Conservation (phyloP, 306 rosid species). For the Trichosanthes truncata region DNA sequence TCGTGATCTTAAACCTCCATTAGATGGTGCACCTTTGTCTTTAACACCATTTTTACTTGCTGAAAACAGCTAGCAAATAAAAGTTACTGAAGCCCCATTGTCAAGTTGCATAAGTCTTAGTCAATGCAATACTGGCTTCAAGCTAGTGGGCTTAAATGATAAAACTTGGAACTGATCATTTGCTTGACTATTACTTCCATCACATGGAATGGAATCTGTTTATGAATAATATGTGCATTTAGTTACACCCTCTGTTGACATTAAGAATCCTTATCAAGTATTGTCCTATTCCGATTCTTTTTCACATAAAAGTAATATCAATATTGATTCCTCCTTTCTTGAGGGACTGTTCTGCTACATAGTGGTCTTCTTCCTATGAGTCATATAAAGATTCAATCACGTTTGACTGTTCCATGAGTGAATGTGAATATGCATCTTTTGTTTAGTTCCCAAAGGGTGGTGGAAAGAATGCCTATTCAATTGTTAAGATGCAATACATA, state of each 20-base stretch:
- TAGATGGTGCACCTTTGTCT: neutral
- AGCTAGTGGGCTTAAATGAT: neutral
- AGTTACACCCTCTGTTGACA: neutral
- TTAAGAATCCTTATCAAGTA: constrained; percentile 2
- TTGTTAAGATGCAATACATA: no score
- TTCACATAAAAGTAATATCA: neutral
- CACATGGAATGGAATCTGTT: no score
- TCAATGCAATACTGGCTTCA: neutral
- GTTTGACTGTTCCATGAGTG: neutral
- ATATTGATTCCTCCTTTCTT: no score
- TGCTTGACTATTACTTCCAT: no score
- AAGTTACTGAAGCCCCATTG: neutral
- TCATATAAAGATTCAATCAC: neutral
- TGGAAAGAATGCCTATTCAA: no score
- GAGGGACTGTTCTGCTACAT: neutral
- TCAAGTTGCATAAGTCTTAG: neutral
- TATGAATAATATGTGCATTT: no score
- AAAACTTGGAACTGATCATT: neutral
- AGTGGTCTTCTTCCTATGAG: neutral
- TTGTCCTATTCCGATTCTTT: neutral
- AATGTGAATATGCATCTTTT: neutral
- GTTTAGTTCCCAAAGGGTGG: neutral
- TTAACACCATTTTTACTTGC: neutral
- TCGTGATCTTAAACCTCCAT: neutral
- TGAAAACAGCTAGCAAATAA: constrained; percentile 1